Evolutionary conservation across 768 basidiomycete genomes (phyloP), one percentile per base, ranked within the genome.

Genomic region (Dacryopinax primogenitus): DNA sequence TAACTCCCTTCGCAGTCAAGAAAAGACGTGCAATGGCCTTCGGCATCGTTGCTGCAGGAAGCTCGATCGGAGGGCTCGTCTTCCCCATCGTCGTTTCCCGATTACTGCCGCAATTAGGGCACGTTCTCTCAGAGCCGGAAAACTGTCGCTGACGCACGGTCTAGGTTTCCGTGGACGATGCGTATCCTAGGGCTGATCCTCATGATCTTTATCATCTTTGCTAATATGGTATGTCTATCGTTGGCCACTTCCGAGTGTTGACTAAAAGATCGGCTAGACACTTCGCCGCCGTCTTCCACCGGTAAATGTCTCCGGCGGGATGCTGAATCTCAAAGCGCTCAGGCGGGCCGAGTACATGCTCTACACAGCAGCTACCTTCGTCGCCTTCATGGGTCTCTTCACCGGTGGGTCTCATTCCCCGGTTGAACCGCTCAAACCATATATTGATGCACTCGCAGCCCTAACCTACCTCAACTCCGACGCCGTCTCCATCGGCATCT

Each of bases 331-430:
- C 62, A 66, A 70, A 3, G 80, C 81, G 15, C 85, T 84, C 74
- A 81, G 76, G 69, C 79, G 77, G 0, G 73, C 77, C 0, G 76
- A 81, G 1, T 92, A 81, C 71, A 72, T 80, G 0, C 64, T 84
- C 0, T 90, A 85, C 70, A 84, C 83, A 58, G 15, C 79, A 1
- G 83, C 86, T 0, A 79, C 81, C 0, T 80, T 84, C 65, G 70
- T 82, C 23, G 75, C 73, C 16, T 88, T 86, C 73, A 78, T 90
- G 12, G 88, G 88, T 2, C 72, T 90, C 12, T 90, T 88, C 70
- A 87, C 86, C 0, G 74, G 86, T 81, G 51, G 58, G 76, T 72
- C n/a, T n/a, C n/a, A 65, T 18, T 63, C 36, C 62, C 30, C 44
- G 67, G 66, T 2, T 63, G 65, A 34, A 47, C 35, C 32, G 35